A percentile compares a stretch with the other conserved stretches of the same genome.
These are phyloP conservation scores for Leucocoprinus leucothites DNA, from an alignment of 768 basidiomycete species.

Conservation along the genomic window DNA sequence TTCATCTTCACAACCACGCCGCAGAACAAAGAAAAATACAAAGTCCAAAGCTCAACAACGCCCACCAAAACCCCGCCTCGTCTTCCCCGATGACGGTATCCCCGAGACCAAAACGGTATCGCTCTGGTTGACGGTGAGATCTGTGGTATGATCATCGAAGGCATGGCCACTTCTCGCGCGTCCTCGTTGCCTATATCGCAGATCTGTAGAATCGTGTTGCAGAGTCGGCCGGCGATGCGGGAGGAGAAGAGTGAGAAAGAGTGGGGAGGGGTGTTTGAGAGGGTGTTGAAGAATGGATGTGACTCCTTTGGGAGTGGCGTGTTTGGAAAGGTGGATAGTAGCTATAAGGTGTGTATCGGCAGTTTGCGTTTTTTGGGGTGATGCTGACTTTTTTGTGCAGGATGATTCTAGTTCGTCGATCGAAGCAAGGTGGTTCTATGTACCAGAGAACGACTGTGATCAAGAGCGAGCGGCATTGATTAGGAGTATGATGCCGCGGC, in stretches of 20 bases:
- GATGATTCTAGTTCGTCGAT: slow-evolving; percentile 47
- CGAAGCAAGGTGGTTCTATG: slow-evolving; percentile 75
- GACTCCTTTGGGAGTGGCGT: slow-evolving; percentile 54
- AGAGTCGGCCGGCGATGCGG: slow-evolving; percentile 50
- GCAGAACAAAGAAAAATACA: neutral
- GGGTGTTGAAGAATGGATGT: slow-evolving; percentile 33
- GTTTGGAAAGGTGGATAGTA: slow-evolving; percentile 71
- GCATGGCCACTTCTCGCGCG: slow-evolving; percentile 68
- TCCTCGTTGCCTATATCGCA: slow-evolving; percentile 57
- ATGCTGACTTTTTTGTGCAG: slow-evolving; percentile 23
- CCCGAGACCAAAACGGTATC: slow-evolving; percentile 19
- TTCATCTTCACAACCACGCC: slow-evolving; percentile 5
- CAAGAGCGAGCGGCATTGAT: slow-evolving; percentile 67
- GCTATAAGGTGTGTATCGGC: slow-evolving; percentile 45
- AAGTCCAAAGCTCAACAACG: too few species aligned
- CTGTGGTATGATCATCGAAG: slow-evolving; percentile 67
- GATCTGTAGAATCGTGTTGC: slow-evolving; percentile 50
- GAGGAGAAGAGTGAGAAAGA: slow-evolving; percentile 36
- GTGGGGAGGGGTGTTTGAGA: slow-evolving; percentile 48
- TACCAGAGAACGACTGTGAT: slow-evolving; percentile 69
- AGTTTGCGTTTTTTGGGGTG: neutral
- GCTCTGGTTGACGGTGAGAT: slow-evolving; percentile 39
- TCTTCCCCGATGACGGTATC: slow-evolving; percentile 3
- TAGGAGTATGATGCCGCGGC: slow-evolving; percentile 70
- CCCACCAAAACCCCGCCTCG: slow-evolving; percentile 3